Percentiles rank a stretch among this genome's conserved stretches.
These are phyloP conservation scores for Vairimorpha apis DNA, from an alignment of 371 early-diverging fungal species.

Conservation along the genomic window DNA sequence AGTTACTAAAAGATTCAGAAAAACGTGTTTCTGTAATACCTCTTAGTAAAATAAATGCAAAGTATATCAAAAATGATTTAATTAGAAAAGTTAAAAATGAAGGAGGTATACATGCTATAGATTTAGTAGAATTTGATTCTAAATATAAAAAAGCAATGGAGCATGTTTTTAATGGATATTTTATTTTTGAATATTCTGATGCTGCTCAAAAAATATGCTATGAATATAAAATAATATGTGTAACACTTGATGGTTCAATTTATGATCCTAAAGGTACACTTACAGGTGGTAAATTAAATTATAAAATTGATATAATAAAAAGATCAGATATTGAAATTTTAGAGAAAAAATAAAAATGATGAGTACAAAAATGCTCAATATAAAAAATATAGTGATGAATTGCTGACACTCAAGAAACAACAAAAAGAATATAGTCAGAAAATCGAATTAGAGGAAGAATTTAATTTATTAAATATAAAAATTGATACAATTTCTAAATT, in stretches of 20 bases:
- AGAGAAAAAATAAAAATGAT: slow-evolving; percentile 2
- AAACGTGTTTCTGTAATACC: slow-evolving; percentile 89
- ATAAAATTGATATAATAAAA: slow-evolving; percentile 23
- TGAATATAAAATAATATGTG: slow-evolving; percentile 66
- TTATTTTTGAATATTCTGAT: slow-evolving; percentile 69
- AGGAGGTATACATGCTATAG: slow-evolving; percentile 68
- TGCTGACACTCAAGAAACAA: not conserved
- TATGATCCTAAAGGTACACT: slow-evolving; percentile 94
- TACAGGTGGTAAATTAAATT: slow-evolving; percentile 75
- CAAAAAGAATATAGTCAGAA: not conserved
- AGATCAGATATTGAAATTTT: slow-evolving; percentile 48
- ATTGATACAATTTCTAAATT: slow-evolving; percentile 52
- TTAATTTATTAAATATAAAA: not conserved
- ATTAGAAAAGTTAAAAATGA: slow-evolving; percentile 65
- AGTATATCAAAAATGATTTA: slow-evolving; percentile 12
- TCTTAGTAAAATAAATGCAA: slow-evolving; percentile 75
- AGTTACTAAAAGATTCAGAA: slow-evolving; percentile 72
- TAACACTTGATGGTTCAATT: slow-evolving; percentile 91
- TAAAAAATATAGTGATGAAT: slow-evolving; percentile 4
- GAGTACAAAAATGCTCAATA: not conserved
- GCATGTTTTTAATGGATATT: slow-evolving; percentile 82
- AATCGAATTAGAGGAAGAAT: not conserved
- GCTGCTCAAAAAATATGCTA: slow-evolving; percentile 76
- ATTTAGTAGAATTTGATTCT: slow-evolving; percentile 71
- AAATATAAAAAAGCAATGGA: slow-evolving; percentile 73